Evolutionary conservation across 1,284 basidiomycete species (phyloP).

Genomic region (Apiotrichum laibachii): DNA sequence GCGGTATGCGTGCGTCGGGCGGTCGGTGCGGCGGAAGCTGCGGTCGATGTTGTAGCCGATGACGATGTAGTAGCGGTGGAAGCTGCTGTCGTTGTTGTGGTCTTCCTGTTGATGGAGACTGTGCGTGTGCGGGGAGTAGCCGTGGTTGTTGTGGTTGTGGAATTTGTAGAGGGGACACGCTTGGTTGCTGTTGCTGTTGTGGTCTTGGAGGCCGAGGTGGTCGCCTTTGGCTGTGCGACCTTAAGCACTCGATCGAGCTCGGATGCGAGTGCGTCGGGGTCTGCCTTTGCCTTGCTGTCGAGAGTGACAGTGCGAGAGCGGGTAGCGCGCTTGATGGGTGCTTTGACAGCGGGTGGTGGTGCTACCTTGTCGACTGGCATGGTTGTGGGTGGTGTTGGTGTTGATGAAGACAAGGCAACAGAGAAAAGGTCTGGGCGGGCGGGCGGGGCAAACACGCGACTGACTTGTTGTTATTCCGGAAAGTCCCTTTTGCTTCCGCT

Average conservation of each 20-base stretch:
- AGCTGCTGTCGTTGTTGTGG: background rate
- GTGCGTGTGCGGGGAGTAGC: background rate
- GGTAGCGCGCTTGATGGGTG: background rate
- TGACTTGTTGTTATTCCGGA: background rate
- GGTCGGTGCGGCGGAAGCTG: background rate
- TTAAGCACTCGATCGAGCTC: constrained; percentile 35
- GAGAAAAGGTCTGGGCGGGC: background rate
- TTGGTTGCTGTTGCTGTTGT: background rate
- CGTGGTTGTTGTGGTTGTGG: background rate
- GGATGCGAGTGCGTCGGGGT: constrained; percentile 27
- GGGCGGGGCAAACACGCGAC: background rate
- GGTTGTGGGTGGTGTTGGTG: background rate
- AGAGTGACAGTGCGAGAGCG: background rate
- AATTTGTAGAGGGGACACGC: background rate
- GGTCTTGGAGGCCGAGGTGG: background rate
- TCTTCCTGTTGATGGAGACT: background rate
- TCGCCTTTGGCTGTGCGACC: constrained; percentile 18
- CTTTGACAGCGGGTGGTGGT: background rate
- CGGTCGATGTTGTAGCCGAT: background rate
- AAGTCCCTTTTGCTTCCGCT: background rate
- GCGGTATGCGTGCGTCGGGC: background rate
- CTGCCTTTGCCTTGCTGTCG: background rate
- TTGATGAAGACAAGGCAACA: constrained; percentile 1
- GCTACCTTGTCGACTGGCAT: constrained; percentile 10
- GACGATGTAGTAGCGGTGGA: background rate